Conservation (phyloP, 805 yeast species). For the Cyberlindnera xishuangbannaensis region DNA sequence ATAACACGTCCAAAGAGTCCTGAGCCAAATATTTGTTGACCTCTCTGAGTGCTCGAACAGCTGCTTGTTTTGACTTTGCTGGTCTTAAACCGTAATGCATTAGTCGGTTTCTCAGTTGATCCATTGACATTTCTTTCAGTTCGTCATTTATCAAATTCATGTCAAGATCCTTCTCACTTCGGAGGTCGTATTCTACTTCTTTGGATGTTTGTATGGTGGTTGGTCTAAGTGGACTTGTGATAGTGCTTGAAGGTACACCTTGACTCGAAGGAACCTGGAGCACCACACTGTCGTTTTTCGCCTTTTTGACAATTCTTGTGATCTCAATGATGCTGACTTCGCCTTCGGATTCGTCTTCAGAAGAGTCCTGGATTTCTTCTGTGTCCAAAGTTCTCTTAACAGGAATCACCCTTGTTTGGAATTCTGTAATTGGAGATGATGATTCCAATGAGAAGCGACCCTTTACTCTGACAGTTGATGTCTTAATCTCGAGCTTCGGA, state of each 20-base stretch:
- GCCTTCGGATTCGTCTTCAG: constrained; percentile 22
- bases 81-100: constrained; percentile 25
- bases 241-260: constrained; percentile 13
- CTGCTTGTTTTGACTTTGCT: constrained; percentile 13
- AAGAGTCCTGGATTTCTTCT: constrained; percentile 16
- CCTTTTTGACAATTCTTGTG: constrained; percentile 19
- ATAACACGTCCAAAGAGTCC: constrained; percentile 13
- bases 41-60: constrained; percentile 18
- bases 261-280: constrained; percentile 23
- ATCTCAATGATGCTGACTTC: constrained; percentile 24
- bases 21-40: constrained; percentile 12
- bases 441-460: constrained; percentile 12
- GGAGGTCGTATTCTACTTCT: too few species aligned
- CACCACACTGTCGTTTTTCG: constrained; percentile 8
- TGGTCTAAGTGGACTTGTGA: background rate
- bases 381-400: constrained; percentile 13
- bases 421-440: constrained; percentile 10
- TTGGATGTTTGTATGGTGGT: too few species aligned
- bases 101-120: constrained; percentile 18
- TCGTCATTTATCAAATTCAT: constrained; percentile 11
- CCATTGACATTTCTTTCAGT: constrained; percentile 13
- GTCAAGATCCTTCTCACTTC: constrained; percentile 1
- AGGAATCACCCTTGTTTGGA: constrained; percentile 14
- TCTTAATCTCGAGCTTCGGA: constrained; percentile 7
- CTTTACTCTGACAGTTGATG: constrained; percentile 14